Evolutionary conservation across 371 early-diverging fungal genomes (phyloP), one percentile per base, ranked within the genome.

Genomic region (Rhizomucor miehei): DNA sequence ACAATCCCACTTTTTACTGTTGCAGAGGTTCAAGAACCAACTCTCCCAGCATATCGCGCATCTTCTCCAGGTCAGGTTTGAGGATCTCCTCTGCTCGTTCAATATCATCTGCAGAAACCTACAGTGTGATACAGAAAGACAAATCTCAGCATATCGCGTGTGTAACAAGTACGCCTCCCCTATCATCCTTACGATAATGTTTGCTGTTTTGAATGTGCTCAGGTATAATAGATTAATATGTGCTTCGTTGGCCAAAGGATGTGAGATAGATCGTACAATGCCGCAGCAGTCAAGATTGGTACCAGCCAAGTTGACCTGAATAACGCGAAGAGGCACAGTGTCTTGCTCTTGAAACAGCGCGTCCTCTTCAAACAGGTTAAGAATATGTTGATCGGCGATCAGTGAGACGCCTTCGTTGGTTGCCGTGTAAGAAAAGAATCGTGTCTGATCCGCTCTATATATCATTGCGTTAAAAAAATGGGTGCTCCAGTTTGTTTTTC

Each of bases 221-320:
- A 89, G 59, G 62, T 85, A 89, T 47, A 88, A 58, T 41, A 89
- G 52, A 53, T 89, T 87, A 48, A 89, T 85, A 29, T 77, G 82
- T 0, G 74, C 77, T 34, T 72, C 76, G 0, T 78, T 78, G 19
- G 67, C 69, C 47, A 89, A 71, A 6, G 86, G 88, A 51, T 85
- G 79, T n/a, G 87, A 81, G 54, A 89, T 87, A 11, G 88, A 87
- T 52, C 82, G 81, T 9, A 88, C 85, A 56, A 89, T 88, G 60
- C 90, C 90, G 50, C 80, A 86, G 40, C 82, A 71, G 57, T 89
- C 90, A 56, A 71, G 50, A 55, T 73, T 69, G 51, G 73, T 78
- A n/a, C 81, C 78, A 45, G 79, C 77, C 60, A 89, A 69, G 63
- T 87, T 87, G 48, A 89, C 79, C 55, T 88, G 88, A 53, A 89